Base-by-base conservation (phyloP, 2,329 filamentous ascomycete species). In the Paramyrothecium roridum region DNA sequence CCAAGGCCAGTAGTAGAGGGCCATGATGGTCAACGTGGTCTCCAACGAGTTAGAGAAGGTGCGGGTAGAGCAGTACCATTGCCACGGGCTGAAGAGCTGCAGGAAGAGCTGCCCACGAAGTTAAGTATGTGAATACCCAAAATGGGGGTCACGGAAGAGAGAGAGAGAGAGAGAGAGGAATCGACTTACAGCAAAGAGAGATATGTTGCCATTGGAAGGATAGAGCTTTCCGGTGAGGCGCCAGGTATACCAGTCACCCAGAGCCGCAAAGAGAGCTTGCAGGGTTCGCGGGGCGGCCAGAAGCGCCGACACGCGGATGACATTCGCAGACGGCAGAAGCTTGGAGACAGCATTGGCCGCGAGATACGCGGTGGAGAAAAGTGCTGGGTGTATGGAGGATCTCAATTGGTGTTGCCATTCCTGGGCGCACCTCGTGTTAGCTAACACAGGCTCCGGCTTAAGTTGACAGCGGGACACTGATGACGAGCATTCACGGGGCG, bases 31-130 rank as follows among this genome's bases (percentile, higher is more conserved):
- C 62, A 99, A 75, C 1, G 89, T 90, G n/a, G 89, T 91, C 77
- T 99, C 95, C 4, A 98, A 77, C 52, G 88, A 95, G 74, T 99
- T 99, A 54, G 93, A 97, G 67, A 99, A 88, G 1, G 95, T 96
- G 49, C 95, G 84, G 0, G 92, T 93, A 2, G 92, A 95, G 73
- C 89, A 95, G 73, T 95, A 98, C 90, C 91, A 98, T 70, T 97
- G 91, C 92, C 95, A 99, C 8, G 95, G 70, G 53, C 63, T 74
- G 54, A 69, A 65, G 23, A 73, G 63, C 40, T 73, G 67, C 33
- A 74, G 67, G 54, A 73, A 67, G 17, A 75, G 66, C 72, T 74
- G 51, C n/a, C 16, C 4, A 26, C 3, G 13, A 30, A 19, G n/a
- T n/a, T n/a, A 30, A 17, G 43, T 30, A 21, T 8, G 26, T 11